phyloP scores from a whole-genome alignment of 139 green algal genomes.

The Chlamydomonas eustigma region DNA sequence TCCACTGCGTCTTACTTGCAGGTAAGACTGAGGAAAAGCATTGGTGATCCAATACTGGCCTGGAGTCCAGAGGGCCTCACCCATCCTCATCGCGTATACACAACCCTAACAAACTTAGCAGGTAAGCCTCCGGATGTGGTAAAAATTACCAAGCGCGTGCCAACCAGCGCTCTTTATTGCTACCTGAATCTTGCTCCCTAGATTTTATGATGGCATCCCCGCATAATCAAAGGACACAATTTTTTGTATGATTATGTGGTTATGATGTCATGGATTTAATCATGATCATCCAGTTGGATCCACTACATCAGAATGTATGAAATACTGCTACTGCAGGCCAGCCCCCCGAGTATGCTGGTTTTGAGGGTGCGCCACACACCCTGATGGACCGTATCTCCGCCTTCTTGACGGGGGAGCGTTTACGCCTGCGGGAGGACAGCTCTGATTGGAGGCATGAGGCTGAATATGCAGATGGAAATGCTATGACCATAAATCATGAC shows the following conservation, averaged over 20 bases:
- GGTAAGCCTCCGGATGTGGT: not conserved
- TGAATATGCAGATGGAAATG: slow-evolving; percentile 9
- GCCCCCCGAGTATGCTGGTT: slow-evolving; percentile 20
- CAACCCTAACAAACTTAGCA: not conserved
- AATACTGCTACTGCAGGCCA: slow-evolving; percentile 10
- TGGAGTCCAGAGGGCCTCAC: slow-evolving; percentile 29
- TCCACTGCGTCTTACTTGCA: no score
- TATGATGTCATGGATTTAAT: no score
- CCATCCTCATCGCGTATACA: slow-evolving; percentile 18
- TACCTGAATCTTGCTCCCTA: no score
- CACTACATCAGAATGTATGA: no score
- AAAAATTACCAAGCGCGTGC: no score
- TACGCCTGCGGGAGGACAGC: slow-evolving; percentile 37
- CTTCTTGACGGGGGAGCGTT: slow-evolving; percentile 44
- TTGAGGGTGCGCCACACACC: slow-evolving; percentile 50
- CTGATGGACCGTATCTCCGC: slow-evolving; percentile 37
- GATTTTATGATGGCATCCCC: no score
- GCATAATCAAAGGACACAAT: no score
- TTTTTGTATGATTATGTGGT: no score
- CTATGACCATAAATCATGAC: no score
- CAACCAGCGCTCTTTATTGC: no score
- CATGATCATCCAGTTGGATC: no score
- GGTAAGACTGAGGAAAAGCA: slow-evolving; percentile 5
- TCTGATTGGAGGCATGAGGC: slow-evolving; percentile 23
- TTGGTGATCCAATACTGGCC: slow-evolving; percentile 28